Percentiles rank a stretch among this genome's conserved stretches.
phyloP scores from a whole-genome alignment of 306 rosid species.

The Echinosophora koreensis region DNA sequence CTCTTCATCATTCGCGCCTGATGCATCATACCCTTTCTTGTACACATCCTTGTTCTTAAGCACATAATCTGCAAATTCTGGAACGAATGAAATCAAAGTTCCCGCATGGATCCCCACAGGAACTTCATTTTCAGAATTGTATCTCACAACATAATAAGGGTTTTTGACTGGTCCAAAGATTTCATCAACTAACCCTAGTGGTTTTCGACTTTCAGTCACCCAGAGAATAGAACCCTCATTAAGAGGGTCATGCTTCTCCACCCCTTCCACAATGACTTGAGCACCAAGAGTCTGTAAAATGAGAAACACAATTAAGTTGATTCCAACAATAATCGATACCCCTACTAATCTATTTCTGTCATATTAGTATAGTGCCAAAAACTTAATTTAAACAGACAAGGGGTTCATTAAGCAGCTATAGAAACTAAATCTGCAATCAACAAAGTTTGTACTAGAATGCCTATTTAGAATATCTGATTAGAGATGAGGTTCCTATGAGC shows the following conservation, averaged over 20 bases:
- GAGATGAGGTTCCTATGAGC: constrained; percentile 37
- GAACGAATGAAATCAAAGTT: constrained; percentile 72
- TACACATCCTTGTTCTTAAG: constrained; percentile 76
- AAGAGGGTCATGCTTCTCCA: constrained; percentile 85
- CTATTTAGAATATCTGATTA: background rate
- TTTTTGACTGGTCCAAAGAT: constrained; percentile 92
- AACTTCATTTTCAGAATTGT: constrained; percentile 83
- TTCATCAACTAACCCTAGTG: constrained; percentile 86
- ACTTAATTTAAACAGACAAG: constrained; percentile 12
- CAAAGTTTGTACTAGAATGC: background rate
- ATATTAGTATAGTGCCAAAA: background rate
- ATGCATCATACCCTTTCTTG: constrained; percentile 94
- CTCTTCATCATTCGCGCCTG: constrained; percentile 91
- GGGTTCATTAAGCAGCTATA: constrained; percentile 28
- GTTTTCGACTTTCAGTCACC: constrained; percentile 75
- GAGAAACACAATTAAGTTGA: constrained; percentile 38
- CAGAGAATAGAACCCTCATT: constrained; percentile 90
- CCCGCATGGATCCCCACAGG: constrained; percentile 68
- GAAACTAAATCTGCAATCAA: constrained; percentile 25
- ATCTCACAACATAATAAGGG: constrained; percentile 83
- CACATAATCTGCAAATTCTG: constrained; percentile 79
- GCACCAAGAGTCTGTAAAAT: constrained; percentile 69
- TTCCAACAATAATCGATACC: constrained; percentile 25
- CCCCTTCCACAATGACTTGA: constrained; percentile 85
- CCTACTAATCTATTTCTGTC: constrained; percentile 10